phyloP scores from a whole-genome alignment of 2,329 filamentous ascomycete genomes.

The Cordyceps cateniannulata region DNA sequence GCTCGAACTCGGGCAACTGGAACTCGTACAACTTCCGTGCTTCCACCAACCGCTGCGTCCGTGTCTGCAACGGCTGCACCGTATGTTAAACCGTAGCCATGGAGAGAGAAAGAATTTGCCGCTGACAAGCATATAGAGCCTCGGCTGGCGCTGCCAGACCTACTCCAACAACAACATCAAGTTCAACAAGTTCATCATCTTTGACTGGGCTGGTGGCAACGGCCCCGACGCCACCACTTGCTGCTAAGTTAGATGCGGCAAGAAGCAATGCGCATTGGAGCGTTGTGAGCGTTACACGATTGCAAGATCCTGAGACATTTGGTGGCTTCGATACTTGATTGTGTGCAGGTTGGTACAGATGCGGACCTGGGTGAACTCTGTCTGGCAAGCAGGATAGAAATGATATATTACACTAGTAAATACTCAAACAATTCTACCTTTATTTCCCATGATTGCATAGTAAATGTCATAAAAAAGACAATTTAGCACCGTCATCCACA shows the following conservation, averaged over 20 bases:
- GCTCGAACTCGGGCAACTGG: constrained; percentile 8
- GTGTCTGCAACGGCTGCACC: constrained; percentile 12
- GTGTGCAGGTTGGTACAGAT: background rate
- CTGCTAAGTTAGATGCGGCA: background rate
- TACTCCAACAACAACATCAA: constrained; percentile 14
- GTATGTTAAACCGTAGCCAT: background rate
- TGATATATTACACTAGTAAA: background rate
- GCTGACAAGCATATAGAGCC: background rate
- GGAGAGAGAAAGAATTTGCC: background rate
- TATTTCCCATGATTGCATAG: background rate
- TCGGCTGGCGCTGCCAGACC: constrained; percentile 7
- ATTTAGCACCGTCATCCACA: background rate
- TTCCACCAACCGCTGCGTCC: constrained; percentile 11
- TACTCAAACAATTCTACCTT: background rate
- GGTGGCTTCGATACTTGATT: background rate
- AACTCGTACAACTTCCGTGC: constrained; percentile 14
- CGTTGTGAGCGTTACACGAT: no score
- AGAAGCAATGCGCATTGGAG: background rate
- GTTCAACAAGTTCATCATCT: constrained; percentile 15
- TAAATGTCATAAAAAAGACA: background rate
- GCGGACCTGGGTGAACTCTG: background rate
- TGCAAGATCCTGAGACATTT: background rate
- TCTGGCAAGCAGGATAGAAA: background rate
- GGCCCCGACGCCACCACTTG: constrained; percentile 12
- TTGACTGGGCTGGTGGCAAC: constrained; percentile 14